Evolutionary conservation across 192 early-diverging fungal genomes (phyloP), one percentile per base, ranked within the genome.

Genomic region (Allomyces javanicus): DNA sequence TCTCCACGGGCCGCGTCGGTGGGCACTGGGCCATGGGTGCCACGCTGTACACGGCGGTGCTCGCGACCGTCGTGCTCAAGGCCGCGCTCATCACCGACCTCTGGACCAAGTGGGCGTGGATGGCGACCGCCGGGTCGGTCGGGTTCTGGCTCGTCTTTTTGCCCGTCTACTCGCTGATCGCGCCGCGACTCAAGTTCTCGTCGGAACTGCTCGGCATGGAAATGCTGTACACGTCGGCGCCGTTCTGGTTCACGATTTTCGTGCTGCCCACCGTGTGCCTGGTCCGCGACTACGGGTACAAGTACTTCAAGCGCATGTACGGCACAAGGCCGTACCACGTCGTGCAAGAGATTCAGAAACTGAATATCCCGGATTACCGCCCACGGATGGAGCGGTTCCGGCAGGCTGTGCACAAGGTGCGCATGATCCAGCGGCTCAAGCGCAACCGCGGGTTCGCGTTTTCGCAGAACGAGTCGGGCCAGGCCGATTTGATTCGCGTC

Each of bases 311-410:
- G 70, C 84, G 93, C 45, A 89, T 89, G 76, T 90, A 88, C 72
- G 73, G 79, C 33, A 83, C 94, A 24, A 69, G 84, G 64, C 79
- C 87, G 14, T 97, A 97, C 74, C 96, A 99, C 72, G 91, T 93
- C 72, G 89, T 96, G 61, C 94, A 97, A 77, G 96, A 99, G 77
- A 99, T 99, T 67, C 90, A 97, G 76, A 96, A 96, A 76, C 92
- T 89, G 83, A 97, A 99, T 75, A 91, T 99, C 65, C 96, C 93
- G 24, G 96, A 99, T 72, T 94, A 94, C 71, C 83, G 94, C 45
- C 96, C 96, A 61, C 81, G 96, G 45, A 92, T 94, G 91, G 94
- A 99, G 73, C 84, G 89, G 65, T 99, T 99, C 90, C 82, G 89
- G 69, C 94, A 99, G 76, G 93, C 93, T 9, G 94, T 99, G n/a